Evolutionary conservation across 2,329 filamentous ascomycete species (phyloP).

Genomic region (Alternaria sp.): DNA sequence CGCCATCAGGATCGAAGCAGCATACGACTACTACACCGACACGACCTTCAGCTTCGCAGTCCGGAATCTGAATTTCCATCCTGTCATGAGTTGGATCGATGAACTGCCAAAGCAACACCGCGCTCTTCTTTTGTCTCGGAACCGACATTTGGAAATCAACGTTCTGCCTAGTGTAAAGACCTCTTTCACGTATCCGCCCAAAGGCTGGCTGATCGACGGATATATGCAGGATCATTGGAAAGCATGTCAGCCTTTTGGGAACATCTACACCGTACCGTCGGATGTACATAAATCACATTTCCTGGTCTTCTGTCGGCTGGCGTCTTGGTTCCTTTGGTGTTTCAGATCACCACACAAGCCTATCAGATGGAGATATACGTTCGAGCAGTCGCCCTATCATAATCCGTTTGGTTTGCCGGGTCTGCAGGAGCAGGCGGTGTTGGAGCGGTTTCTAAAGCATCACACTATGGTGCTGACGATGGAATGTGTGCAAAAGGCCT

Average conservation of each 20-base stretch:
- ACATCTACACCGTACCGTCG: slow-evolving; percentile 21
- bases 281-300: slow-evolving; percentile 17
- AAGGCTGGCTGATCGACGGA: slow-evolving; percentile 19
- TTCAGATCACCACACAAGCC: not conserved
- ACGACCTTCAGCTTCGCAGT: slow-evolving; percentile 23
- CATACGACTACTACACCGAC: slow-evolving; percentile 32
- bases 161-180: slow-evolving; percentile 7
- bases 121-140: slow-evolving; percentile 17
- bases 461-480: slow-evolving; percentile 4
- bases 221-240: slow-evolving; percentile 25
- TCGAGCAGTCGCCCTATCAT: slow-evolving; percentile 5
- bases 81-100: slow-evolving; percentile 19
- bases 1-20: slow-evolving; percentile 36
- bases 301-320: slow-evolving; percentile 22
- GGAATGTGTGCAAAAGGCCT: slow-evolving; percentile 8
- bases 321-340: slow-evolving; percentile 22
- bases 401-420: slow-evolving; percentile 3
- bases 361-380: slow-evolving; percentile 14
- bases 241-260: slow-evolving; percentile 29
- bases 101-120: slow-evolving; percentile 23
- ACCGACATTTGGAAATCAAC: slow-evolving; percentile 19
- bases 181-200: slow-evolving; percentile 22
- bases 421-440: not conserved
- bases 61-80: slow-evolving; percentile 23
- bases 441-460: slow-evolving; percentile 5